A percentile compares a stretch with the other conserved stretches of the same genome.
phyloP scores from a whole-genome alignment of 768 basidiomycete species.

The Sarcodon aspratus region DNA sequence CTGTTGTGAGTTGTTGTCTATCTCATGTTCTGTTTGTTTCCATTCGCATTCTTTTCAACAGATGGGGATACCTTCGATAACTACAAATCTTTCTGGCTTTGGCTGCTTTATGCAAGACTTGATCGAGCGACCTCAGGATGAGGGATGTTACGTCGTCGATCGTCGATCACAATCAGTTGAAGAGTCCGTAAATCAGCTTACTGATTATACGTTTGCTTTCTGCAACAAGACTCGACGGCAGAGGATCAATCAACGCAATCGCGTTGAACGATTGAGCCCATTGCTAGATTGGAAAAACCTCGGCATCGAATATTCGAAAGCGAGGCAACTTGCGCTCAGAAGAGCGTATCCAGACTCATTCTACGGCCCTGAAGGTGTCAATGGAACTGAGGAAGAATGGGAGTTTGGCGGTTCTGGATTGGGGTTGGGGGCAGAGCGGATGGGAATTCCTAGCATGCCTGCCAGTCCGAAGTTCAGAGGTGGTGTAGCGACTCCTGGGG shows the following conservation, averaged over 20 bases:
- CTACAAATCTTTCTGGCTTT: constrained; percentile 96
- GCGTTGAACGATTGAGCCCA: constrained; percentile 89
- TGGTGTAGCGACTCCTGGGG: constrained; percentile 86
- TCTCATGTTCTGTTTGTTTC: neutral
- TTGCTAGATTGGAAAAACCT: constrained; percentile 98
- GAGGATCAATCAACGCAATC: constrained; percentile 96
- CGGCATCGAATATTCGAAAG: constrained; percentile 95
- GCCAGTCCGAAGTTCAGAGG: constrained; percentile 73
- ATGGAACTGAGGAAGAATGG: constrained; percentile 39
- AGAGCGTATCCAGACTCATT: constrained; percentile 95
- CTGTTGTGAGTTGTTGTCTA: constrained; percentile 56
- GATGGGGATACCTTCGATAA: constrained; percentile 98
- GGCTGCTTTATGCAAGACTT: constrained; percentile 99
- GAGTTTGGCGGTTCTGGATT: constrained; percentile 53
- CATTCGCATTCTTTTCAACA: constrained; percentile 14
- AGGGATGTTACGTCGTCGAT: constrained; percentile 96
- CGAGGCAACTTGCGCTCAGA: constrained; percentile 81
- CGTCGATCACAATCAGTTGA: constrained; percentile 83
- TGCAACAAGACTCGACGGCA: constrained; percentile 82
- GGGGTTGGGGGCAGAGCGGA: constrained; percentile 29
- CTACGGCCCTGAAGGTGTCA: constrained; percentile 31
- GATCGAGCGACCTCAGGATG: constrained; percentile 88
- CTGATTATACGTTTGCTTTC: constrained; percentile 67
- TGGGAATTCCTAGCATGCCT: constrained; percentile 68
- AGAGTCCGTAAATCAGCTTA: constrained; percentile 80